Conservation (phyloP, 2,329 filamentous ascomycete genomes). For the Arthrocladium fulminans region DNA sequence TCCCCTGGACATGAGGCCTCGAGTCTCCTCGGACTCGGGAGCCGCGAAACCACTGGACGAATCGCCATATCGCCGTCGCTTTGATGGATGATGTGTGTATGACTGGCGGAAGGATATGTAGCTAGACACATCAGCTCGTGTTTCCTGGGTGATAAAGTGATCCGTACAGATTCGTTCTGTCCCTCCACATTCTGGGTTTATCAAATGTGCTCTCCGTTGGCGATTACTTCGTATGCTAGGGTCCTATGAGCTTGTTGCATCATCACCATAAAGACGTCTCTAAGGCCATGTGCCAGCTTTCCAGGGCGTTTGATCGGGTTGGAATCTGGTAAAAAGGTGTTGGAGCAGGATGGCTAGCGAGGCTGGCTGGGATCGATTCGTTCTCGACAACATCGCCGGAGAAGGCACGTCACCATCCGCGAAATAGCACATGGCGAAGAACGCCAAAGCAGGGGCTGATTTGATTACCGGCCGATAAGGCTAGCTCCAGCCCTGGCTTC, state of each 20-base stretch:
- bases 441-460: background rate
- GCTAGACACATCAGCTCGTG: slow-evolving; percentile 42
- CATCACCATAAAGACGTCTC: background rate
- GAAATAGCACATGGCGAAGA: background rate
- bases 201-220: background rate
- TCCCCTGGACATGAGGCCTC: slow-evolving; percentile 73
- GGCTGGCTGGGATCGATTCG: too few relatives aligned
- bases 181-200: slow-evolving; percentile 86
- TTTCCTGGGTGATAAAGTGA: slow-evolving; percentile 5
- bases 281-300: background rate
- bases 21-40: slow-evolving; percentile 57
- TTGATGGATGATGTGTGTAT: slow-evolving; percentile 86
- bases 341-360: background rate
- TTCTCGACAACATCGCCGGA: background rate
- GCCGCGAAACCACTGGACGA: slow-evolving; percentile 53
- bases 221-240: background rate
- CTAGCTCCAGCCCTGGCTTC: background rate
- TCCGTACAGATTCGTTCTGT: slow-evolving; percentile 91
- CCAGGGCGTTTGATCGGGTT: too few relatives aligned
- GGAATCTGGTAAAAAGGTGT: too few relatives aligned
- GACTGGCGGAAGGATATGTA: slow-evolving; percentile 99
- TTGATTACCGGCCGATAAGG: background rate
- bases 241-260: background rate
- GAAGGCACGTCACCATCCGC: background rate
- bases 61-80: slow-evolving; percentile 64